Evolutionary conservation across 1,284 basidiomycete genomes (phyloP).

Genomic region (Lentinus polychrous): DNA sequence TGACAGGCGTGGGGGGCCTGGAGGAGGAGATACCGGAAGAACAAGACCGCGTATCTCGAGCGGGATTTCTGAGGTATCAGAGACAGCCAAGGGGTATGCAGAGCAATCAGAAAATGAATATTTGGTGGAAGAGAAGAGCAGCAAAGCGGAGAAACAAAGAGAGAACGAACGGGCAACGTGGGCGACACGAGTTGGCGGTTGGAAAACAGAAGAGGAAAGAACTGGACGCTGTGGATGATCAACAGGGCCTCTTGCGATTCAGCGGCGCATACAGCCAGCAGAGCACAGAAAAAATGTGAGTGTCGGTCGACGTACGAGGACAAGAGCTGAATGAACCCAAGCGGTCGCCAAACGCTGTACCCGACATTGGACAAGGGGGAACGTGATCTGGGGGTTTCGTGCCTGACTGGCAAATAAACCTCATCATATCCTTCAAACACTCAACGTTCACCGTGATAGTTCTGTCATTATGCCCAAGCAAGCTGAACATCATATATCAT

Average conservation of each 20-base stretch:
- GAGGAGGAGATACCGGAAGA: slow-evolving; percentile 16
- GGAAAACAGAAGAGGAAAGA: background rate
- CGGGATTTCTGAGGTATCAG: background rate
- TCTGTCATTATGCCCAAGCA: too few relatives aligned
- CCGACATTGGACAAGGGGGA: too few relatives aligned
- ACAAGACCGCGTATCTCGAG: slow-evolving; percentile 7
- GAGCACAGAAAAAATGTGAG: too few relatives aligned
- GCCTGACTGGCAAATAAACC: too few relatives aligned
- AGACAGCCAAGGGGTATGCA: slow-evolving; percentile 1
- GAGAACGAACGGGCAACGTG: slow-evolving; percentile 59
- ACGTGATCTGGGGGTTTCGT: too few relatives aligned
- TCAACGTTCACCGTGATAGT: too few relatives aligned
- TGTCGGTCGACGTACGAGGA: background rate
- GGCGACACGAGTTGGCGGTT: slow-evolving; percentile 53
- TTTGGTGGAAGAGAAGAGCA: slow-evolving; percentile 6
- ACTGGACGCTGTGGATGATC: background rate
- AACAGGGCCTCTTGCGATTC: background rate
- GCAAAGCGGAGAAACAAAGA: slow-evolving; percentile 14
- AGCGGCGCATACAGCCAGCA: too few relatives aligned
- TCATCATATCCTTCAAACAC: too few relatives aligned
- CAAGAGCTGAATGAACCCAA: background rate
- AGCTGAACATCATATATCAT: too few relatives aligned
- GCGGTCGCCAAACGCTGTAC: too few relatives aligned
- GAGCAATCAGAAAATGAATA: slow-evolving; percentile 14
- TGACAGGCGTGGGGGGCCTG: slow-evolving; percentile 11